Evolutionary conservation across 768 basidiomycete genomes (phyloP), one percentile per base, ranked within the genome.

Genomic region (Amanita rubescens): DNA sequence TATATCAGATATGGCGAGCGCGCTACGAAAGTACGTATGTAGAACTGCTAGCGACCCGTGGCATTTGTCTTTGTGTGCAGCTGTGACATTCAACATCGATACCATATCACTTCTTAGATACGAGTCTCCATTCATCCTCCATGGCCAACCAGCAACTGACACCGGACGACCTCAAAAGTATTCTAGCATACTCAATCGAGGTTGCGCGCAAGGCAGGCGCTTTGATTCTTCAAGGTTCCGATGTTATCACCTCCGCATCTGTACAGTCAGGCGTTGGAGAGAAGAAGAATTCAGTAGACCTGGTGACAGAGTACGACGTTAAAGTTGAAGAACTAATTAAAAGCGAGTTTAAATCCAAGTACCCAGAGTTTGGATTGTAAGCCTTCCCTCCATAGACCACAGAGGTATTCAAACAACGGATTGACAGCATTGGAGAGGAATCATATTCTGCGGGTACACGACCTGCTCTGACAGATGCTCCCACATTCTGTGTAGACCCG

Each of bases 401-500:
- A 17, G 33, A 22, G 3, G 15, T 25, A 35, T 19, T 12, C 20
- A 9, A n/a, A 45, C 24, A 9, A 14, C 22, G 53, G 25, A 38
- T 30, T 8, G 54, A 19, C 50, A 94, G 91, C 69, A 90, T 97
- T 55, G 95, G 95, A 53, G 95, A 99, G 65, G 95, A 98, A 70
- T 88, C 88, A 0, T 94, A 87, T 60, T 82, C 90, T 8, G 77
- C 85, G 3, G 90, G 90, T n/a, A 66, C 75, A 54, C 75, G 80
- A 27, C 75, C 77, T 17, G 75, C 82, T 10, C 68, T 95, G 53
- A 91, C 90, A 1, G 88, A 96, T 60, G 84, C 83, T 27, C 93
- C 94, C 4, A 98, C 95, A 0, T 99, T 89, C 73, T 96, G 95
- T 62, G 90, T 95, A 41, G 94, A 98, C 66, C 94, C 94, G 30